These are phyloP conservation scores for Xerophyta viscosa DNA, from an alignment of 106 monocot species.

Conservation along the genomic window DNA sequence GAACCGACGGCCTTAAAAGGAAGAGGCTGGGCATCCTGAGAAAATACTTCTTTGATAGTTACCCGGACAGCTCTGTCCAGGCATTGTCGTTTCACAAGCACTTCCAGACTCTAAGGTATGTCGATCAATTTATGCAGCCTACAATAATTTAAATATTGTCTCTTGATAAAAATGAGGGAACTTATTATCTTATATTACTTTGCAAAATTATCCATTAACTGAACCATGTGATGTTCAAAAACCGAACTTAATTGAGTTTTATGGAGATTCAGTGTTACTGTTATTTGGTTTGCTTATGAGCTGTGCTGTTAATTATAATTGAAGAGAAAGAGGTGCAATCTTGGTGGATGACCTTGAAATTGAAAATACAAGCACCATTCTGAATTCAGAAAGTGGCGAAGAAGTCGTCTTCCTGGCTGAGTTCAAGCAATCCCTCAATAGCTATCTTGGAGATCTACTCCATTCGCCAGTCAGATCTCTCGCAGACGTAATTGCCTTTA, in stretches of 20 bases:
- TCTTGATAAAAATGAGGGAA: too few species aligned
- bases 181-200: too few species aligned
- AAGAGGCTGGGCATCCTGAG: constrained; percentile 66
- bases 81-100: constrained; percentile 29
- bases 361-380: constrained; percentile 9
- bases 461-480: constrained; percentile 22
- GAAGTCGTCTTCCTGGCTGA: constrained; percentile 3
- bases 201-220: too few species aligned
- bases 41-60: constrained; percentile 30
- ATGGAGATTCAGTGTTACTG: too few species aligned
- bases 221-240: too few species aligned
- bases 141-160: too few species aligned
- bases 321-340: constrained; percentile 14
- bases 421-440: constrained; percentile 18
- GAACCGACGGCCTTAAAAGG: constrained; percentile 41
- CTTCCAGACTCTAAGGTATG: constrained; percentile 48
- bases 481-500: constrained; percentile 24
- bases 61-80: constrained; percentile 7
- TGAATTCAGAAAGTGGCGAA: constrained; percentile 8
- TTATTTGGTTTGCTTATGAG: too few species aligned
- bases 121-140: too few species aligned
- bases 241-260: too few species aligned
- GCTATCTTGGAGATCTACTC: constrained; percentile 12
- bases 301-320: not conserved
- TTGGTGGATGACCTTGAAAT: constrained; percentile 20